phyloP scores from a whole-genome alignment of 345 rosid genomes.

The Carallia pectinifolia region DNA sequence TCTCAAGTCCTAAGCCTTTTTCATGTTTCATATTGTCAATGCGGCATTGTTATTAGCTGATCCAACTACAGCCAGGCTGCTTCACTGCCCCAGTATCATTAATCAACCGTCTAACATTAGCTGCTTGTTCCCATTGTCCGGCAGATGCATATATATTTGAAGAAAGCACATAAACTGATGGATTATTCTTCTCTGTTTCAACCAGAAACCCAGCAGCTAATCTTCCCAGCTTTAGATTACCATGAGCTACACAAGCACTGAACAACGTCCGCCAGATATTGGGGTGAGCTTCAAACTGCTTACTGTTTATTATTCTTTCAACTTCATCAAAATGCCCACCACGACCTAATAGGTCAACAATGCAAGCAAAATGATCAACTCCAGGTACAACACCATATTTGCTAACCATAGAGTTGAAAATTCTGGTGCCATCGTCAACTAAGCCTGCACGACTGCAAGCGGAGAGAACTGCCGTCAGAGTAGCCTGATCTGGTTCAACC shows the following conservation, averaged over 20 bases:
- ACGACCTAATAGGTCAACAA: constrained; percentile 73
- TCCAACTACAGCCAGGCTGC: constrained; percentile 68
- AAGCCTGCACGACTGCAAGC: constrained; percentile 79
- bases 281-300: constrained; percentile 33
- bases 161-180: constrained; percentile 57
- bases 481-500: constrained; percentile 55
- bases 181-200: constrained; percentile 45
- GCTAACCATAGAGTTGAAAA: constrained; percentile 54
- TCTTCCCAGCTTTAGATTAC: constrained; percentile 62
- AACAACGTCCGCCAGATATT: constrained; percentile 60
- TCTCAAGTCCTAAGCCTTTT: too few species aligned
- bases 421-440: constrained; percentile 50
- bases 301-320: constrained; percentile 39
- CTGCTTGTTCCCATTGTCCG: constrained; percentile 80
- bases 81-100: constrained; percentile 44
- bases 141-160: constrained; percentile 75
- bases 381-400: constrained; percentile 39
- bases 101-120: constrained; percentile 43
- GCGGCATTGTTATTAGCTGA: constrained; percentile 20
- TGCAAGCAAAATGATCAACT: constrained; percentile 66
- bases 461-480: constrained; percentile 61
- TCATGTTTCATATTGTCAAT: too few species aligned
- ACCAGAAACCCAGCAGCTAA: constrained; percentile 51
- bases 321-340: constrained; percentile 74
- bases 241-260: constrained; percentile 77